Percentiles rank a stretch among this genome's conserved stretches.
phyloP scores from a whole-genome alignment of 805 yeast genomes.

The Schizosaccharomyces pombe region DNA sequence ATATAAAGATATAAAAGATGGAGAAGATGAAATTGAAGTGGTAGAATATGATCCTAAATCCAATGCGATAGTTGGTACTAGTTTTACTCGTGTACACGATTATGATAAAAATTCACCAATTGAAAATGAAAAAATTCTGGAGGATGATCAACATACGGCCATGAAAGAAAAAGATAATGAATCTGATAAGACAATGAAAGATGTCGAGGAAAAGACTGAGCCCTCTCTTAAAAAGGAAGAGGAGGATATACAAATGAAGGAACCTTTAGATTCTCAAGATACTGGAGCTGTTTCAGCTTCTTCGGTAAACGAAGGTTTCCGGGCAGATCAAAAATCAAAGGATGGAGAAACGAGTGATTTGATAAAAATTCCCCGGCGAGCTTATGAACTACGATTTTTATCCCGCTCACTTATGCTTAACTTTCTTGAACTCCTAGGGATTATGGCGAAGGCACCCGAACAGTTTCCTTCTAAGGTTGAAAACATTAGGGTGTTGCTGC shows the following conservation, averaged over 20 bases:
- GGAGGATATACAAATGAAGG: too few species aligned
- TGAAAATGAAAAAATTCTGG: too few species aligned
- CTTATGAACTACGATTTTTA: conserved; percentile 48
- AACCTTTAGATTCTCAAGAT: too few species aligned
- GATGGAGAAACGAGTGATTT: not conserved
- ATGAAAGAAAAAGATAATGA: too few species aligned
- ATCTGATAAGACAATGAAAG: too few species aligned
- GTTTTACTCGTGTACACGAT: not conserved
- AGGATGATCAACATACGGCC: too few species aligned
- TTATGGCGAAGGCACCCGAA: conserved; percentile 50
- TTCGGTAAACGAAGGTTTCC: too few species aligned
- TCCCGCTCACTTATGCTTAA: conserved; percentile 57
- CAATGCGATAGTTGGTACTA: not conserved
- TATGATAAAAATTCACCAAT: not conserved
- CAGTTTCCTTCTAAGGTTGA: conserved; percentile 32
- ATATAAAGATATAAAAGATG: conserved; percentile 20
- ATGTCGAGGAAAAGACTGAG: too few species aligned
- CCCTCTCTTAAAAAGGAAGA: too few species aligned
- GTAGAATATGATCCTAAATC: not conserved
- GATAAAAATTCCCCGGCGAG: not conserved
- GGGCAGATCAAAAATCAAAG: too few species aligned
- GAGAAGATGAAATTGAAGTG: conserved; percentile 9
- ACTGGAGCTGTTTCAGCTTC: too few species aligned
- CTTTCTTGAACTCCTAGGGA: conserved; percentile 61
- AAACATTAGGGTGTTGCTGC: conserved; percentile 51